Evolutionary conservation across 2,329 filamentous ascomycete species (phyloP).

Genomic region (Fusarium begoniae): DNA sequence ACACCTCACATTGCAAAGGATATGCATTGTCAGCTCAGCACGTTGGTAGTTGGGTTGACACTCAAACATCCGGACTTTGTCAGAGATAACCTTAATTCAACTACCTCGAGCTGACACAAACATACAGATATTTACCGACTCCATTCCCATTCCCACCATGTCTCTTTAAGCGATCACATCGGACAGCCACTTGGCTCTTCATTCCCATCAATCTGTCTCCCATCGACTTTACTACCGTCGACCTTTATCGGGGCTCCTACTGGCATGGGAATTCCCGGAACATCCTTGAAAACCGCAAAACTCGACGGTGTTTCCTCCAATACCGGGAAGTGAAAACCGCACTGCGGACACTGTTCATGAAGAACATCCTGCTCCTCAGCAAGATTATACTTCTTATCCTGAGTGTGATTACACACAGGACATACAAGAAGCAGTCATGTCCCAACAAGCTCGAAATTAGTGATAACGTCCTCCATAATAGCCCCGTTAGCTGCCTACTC

Average conservation of each 20-base stretch:
- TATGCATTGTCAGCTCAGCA: background rate
- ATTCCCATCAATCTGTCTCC: background rate
- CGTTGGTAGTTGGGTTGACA: background rate
- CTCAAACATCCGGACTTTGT: background rate
- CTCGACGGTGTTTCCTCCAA: slow-evolving; percentile 23
- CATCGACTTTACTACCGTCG: background rate
- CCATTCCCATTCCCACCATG: background rate
- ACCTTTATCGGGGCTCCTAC: background rate
- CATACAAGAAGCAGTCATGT: slow-evolving; percentile 22
- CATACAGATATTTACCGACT: background rate
- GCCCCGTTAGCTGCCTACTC: slow-evolving; percentile 21
- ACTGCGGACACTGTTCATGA: slow-evolving; percentile 22
- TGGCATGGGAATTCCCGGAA: background rate
- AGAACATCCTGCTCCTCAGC: slow-evolving; percentile 30
- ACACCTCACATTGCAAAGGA: background rate
- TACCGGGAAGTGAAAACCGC: slow-evolving; percentile 29
- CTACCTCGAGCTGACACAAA: background rate
- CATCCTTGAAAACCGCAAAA: slow-evolving; percentile 25
- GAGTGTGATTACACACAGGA: slow-evolving; percentile 19
- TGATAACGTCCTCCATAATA: slow-evolving; percentile 34
- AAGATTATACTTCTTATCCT: slow-evolving; percentile 32
- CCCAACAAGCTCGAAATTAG: slow-evolving; percentile 32
- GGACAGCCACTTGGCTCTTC: background rate
- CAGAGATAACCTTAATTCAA: slow-evolving; percentile 20
- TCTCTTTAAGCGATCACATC: background rate